Conservation (phyloP, 2,329 filamentous ascomycete species). For the Ophiostoma himal-ulmi region DNA sequence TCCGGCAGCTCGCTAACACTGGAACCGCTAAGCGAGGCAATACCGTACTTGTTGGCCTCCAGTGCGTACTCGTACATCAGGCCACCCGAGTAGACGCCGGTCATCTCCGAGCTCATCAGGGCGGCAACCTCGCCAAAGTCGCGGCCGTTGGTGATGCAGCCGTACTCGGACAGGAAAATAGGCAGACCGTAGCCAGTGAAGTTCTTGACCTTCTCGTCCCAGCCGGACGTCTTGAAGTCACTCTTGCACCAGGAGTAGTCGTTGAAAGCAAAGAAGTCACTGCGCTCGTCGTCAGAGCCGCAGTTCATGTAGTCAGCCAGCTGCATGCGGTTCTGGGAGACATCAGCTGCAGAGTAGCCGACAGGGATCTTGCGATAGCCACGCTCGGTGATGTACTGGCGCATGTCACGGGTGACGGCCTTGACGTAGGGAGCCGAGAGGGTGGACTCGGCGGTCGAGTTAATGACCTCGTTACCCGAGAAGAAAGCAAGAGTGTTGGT, state of each 20-base stretch:
- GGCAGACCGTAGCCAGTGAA: constrained; percentile 82
- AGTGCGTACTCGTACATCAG: constrained; percentile 92
- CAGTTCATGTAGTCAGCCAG: constrained; percentile 93
- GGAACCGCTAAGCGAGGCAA: constrained; percentile 59
- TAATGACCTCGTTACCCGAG: constrained; percentile 76
- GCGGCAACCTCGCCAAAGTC: constrained; percentile 73
- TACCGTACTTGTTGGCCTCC: constrained; percentile 73
- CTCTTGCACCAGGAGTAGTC: constrained; percentile 84
- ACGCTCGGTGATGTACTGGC: constrained; percentile 59
- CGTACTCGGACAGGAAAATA: constrained; percentile 92
- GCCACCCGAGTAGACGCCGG: constrained; percentile 84
- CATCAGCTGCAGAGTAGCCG: constrained; percentile 73
- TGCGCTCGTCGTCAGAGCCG: constrained; percentile 73
- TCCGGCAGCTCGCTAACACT: constrained; percentile 55
- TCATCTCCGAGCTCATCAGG: constrained; percentile 81
- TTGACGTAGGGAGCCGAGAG: constrained; percentile 67
- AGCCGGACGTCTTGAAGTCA: constrained; percentile 65
- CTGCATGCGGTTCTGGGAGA: constrained; percentile 76
- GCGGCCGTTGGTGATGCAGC: constrained; percentile 76
- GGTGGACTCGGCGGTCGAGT: constrained; percentile 58
- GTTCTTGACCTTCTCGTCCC: constrained; percentile 82
- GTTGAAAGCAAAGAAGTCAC: constrained; percentile 86
- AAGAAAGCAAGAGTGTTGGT: constrained; percentile 83
- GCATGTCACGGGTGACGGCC: constrained; percentile 71
- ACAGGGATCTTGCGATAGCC: constrained; percentile 64